These are phyloP conservation scores for Beauveria asiatica DNA, from an alignment of 2,329 filamentous ascomycete genomes.

Conservation along the genomic window DNA sequence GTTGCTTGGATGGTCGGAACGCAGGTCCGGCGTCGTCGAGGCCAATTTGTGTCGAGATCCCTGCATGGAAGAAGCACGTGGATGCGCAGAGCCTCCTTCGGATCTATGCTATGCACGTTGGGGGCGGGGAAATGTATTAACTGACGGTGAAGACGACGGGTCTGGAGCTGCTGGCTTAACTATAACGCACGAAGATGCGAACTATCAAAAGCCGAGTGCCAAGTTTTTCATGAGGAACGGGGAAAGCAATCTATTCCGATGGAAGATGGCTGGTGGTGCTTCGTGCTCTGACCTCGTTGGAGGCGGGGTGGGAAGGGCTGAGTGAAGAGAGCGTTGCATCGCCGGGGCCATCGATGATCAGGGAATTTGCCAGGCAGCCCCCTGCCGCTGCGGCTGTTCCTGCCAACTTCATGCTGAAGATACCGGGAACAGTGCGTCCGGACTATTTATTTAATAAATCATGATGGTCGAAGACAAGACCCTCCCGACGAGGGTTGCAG, in stretches of 20 bases:
- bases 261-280: not conserved
- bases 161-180: not conserved
- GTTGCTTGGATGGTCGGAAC: no score
- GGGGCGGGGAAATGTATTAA: not conserved
- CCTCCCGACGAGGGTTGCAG: not conserved
- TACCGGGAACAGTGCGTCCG: no score
- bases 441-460: no score
- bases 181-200: not conserved
- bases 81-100: not conserved
- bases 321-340: not conserved
- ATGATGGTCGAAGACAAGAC: not conserved
- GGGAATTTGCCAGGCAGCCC: not conserved
- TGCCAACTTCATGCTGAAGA: not conserved
- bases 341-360: not conserved
- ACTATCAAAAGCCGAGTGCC: no score
- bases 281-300: slow-evolving; percentile 1
- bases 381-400: not conserved
- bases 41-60: not conserved
- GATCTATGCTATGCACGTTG: not conserved
- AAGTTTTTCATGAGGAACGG: no score
- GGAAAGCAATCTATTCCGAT: not conserved
- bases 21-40: not conserved
- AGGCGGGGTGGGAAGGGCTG: slow-evolving; percentile 3
- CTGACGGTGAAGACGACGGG: not conserved
- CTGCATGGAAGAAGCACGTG: not conserved